Percentiles rank a stretch among this genome's conserved stretches.
These are phyloP conservation scores for Colletotrichum sp. DNA, from an alignment of 2,329 filamentous ascomycete species.

Conservation along the genomic window DNA sequence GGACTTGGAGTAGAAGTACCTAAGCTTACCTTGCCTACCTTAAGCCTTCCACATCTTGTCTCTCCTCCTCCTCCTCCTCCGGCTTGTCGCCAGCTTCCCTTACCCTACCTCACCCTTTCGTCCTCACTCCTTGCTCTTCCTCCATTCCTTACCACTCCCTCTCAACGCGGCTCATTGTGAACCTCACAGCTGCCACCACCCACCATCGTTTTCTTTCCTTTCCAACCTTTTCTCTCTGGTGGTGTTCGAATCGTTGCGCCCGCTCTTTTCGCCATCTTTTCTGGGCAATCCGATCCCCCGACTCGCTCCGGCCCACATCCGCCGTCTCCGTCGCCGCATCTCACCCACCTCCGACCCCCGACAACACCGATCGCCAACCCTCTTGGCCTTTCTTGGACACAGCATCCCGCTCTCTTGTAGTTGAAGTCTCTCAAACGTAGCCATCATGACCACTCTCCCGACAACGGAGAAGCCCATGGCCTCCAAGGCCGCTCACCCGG, in stretches of 20 bases:
- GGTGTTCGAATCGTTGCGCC: background rate
- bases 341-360: background rate
- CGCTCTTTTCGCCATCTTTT: background rate
- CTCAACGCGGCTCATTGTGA: background rate
- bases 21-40: background rate
- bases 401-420: background rate
- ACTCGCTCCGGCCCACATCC: background rate
- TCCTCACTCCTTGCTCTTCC: background rate
- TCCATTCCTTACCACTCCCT: background rate
- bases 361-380: background rate
- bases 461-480: conserved; percentile 27
- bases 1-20: background rate
- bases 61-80: background rate
- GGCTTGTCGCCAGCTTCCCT: background rate
- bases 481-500: conserved; percentile 24
- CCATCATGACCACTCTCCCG: conserved; percentile 18
- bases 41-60: background rate
- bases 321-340: conserved; percentile 17
- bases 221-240: background rate
- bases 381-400: conserved; percentile 10
- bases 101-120: background rate
- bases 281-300: background rate
- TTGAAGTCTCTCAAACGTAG: background rate
- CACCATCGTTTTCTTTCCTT: background rate
- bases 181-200: background rate